phyloP scores from a whole-genome alignment of 805 yeast genomes.

The Lachancea meyersii region DNA sequence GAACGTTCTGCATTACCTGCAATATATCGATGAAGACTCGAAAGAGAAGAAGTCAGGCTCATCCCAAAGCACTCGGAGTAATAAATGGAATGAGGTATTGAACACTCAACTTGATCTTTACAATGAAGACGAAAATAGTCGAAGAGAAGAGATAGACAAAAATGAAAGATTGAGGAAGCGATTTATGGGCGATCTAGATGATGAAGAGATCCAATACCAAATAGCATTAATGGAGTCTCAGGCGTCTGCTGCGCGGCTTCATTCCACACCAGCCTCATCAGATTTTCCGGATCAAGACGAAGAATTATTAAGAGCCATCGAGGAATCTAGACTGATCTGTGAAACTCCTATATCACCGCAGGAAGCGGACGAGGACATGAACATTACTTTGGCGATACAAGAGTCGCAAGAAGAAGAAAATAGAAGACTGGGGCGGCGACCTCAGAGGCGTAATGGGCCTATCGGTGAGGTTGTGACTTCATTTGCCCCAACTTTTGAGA shows the following conservation, averaged over 20 bases:
- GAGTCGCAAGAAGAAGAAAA: slow-evolving; percentile 15
- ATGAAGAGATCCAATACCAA: slow-evolving; percentile 29
- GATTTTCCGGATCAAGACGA: slow-evolving; percentile 7
- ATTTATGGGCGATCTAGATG: slow-evolving; percentile 31
- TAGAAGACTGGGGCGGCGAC: background rate
- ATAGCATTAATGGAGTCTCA: slow-evolving; percentile 34
- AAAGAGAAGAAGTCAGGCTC: slow-evolving; percentile 10
- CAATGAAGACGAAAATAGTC: slow-evolving; percentile 24
- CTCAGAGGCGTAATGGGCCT: slow-evolving; percentile 6
- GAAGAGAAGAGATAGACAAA: slow-evolving; percentile 14
- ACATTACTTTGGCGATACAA: slow-evolving; percentile 17
- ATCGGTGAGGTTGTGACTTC: slow-evolving; percentile 6
- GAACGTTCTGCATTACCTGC: slow-evolving; percentile 27
- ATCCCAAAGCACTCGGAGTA: slow-evolving; percentile 14
- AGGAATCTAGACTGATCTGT: slow-evolving; percentile 12
- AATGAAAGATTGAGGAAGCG: slow-evolving; percentile 17
- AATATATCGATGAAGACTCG: slow-evolving; percentile 20
- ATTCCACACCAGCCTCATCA: background rate
- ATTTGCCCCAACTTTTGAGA: background rate
- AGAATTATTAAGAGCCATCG: slow-evolving; percentile 12
- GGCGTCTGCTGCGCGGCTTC: slow-evolving; percentile 1
- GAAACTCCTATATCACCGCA: background rate
- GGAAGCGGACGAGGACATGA: slow-evolving; percentile 5
- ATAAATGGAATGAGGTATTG: slow-evolving; percentile 29
- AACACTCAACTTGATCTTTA: slow-evolving; percentile 24